Conservation (phyloP, 2,329 filamentous ascomycete genomes). For the Penicillium sclerotigenum region DNA sequence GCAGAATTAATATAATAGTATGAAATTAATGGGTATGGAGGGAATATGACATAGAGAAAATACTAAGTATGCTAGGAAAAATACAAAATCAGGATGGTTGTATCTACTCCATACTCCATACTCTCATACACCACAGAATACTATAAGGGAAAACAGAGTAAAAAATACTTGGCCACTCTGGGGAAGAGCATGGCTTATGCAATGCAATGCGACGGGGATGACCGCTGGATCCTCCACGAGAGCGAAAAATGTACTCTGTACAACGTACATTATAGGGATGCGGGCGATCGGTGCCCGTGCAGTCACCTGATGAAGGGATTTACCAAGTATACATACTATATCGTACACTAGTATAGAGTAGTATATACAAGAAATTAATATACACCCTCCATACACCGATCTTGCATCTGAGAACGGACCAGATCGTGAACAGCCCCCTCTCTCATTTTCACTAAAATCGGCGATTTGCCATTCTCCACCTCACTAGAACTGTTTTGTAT, state of each 20-base stretch:
- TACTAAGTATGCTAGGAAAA: background rate
- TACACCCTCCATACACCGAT: constrained; percentile 12
- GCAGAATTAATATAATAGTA: background rate
- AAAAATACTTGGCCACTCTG: constrained; percentile 8
- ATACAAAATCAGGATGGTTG: background rate
- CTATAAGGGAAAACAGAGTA: background rate
- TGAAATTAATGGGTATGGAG: background rate
- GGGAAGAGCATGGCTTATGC: constrained; percentile 23
- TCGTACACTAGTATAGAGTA: too few relatives aligned
- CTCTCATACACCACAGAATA: background rate
- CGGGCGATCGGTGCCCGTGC: constrained; percentile 12
- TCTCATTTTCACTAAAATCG: constrained; percentile 23
- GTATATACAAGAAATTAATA: background rate
- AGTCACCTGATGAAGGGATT: constrained; percentile 22
- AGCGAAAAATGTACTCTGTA: background rate
- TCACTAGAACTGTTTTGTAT: background rate
- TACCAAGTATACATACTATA: constrained; percentile 1
- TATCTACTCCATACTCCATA: background rate
- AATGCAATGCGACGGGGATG: constrained; percentile 27
- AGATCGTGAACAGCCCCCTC: constrained; percentile 21
- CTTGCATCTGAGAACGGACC: constrained; percentile 24
- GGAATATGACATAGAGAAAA: background rate
- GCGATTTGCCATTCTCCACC: constrained; percentile 24
- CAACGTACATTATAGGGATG: background rate
- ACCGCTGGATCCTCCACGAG: constrained; percentile 21